phyloP scores from a whole-genome alignment of 2,329 filamentous ascomycete genomes.

The Exophiala lecanii-corni region DNA sequence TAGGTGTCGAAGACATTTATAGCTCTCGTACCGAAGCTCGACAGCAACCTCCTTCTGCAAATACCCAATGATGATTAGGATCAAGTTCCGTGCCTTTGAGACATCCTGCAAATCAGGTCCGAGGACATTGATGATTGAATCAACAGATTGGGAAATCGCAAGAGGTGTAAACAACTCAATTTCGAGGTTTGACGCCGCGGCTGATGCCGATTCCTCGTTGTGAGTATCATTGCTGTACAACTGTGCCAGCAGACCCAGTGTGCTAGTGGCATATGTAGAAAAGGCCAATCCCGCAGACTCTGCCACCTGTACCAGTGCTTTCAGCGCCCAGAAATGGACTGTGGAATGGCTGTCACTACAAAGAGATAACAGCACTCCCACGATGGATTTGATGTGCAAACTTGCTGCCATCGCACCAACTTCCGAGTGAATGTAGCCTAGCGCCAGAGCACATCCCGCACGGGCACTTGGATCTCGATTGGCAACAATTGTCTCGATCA shows the following conservation, averaged over 20 bases:
- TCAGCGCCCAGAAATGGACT: constrained; percentile 94
- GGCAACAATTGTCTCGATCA: constrained; percentile 89
- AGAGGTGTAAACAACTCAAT: constrained; percentile 76
- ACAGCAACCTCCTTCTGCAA: constrained; percentile 72
- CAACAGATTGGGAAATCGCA: constrained; percentile 79
- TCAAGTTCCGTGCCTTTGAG: constrained; percentile 84
- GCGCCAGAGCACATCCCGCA: constrained; percentile 87
- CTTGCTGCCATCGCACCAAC: constrained; percentile 97
- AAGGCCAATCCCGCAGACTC: constrained; percentile 92
- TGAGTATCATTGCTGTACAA: constrained; percentile 89
- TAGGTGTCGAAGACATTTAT: constrained; percentile 83
- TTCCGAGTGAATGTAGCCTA: constrained; percentile 90
- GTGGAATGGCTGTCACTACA: constrained; percentile 92
- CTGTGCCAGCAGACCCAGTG: constrained; percentile 88
- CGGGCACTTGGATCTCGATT: constrained; percentile 91
- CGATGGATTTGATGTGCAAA: constrained; percentile 91
- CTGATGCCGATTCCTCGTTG: constrained; percentile 73
- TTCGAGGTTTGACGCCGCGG: constrained; percentile 85
- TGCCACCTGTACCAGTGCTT: constrained; percentile 78
- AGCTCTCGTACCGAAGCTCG: constrained; percentile 68
- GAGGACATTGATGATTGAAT: constrained; percentile 94
- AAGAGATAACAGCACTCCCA: constrained; percentile 96
- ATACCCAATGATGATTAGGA: constrained; percentile 77
- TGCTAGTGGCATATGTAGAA: constrained; percentile 81
- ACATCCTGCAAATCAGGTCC: constrained; percentile 93